Evolutionary conservation across 352 stramenopile species (phyloP).

Genomic region (Globisporangium cylindrosporum): DNA sequence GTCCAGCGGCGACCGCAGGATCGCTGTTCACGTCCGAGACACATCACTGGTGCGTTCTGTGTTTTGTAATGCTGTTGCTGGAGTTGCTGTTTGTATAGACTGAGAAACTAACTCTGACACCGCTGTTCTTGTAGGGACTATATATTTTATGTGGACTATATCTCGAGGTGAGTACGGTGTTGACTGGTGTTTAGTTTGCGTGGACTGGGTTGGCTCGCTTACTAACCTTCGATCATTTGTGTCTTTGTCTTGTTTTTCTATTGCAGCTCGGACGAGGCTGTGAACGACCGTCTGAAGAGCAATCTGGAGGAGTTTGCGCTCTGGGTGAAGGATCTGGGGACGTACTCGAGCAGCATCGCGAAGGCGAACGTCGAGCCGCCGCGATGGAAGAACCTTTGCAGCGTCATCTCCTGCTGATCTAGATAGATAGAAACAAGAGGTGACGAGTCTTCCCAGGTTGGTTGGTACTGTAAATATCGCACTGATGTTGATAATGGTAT

Average conservation of each 20-base stretch:
- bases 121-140: constrained; percentile 44
- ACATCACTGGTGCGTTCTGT: constrained; percentile 45
- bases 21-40: constrained; percentile 63
- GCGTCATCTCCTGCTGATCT: constrained; percentile 60
- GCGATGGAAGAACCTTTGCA: constrained; percentile 64
- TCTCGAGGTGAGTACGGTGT: constrained; percentile 33
- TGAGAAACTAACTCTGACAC: neutral
- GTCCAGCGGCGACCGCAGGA: constrained; percentile 57
- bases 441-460: neutral
- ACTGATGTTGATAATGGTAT: neutral
- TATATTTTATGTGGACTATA: constrained; percentile 81
- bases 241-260: neutral
- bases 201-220: neutral
- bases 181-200: neutral
- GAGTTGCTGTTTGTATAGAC: neutral
- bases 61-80: neutral
- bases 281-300: constrained; percentile 49
- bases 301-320: constrained; percentile 75
- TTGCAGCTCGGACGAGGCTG: constrained; percentile 23
- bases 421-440: neutral
- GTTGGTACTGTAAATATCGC: neutral
- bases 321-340: constrained; percentile 75
- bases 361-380: constrained; percentile 67
- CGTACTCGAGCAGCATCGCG: constrained; percentile 56
- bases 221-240: neutral